Base-by-base conservation (phyloP, 2,329 filamentous ascomycete genomes). In the Exophiala sp. region DNA sequence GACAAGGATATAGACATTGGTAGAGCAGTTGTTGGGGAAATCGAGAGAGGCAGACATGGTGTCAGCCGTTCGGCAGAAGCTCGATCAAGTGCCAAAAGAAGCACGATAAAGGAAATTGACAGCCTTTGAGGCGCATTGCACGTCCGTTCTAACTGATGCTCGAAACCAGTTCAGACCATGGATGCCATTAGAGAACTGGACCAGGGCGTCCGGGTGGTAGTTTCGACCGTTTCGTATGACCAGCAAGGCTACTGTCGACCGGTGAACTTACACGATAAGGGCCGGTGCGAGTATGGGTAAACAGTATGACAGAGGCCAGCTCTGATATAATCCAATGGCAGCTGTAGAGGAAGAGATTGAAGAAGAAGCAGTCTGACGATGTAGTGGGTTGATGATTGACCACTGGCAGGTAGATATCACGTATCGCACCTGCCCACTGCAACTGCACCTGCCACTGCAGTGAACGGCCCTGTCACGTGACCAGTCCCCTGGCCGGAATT, bases 1-100 rank as follows among this genome's bases (percentile, higher is more conserved):
- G 43, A 59, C 57, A 42, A 61, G 53, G 14, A 56, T 51, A 23
- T 57, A 58, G 7, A 55, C 52, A 39, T 61, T 61, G 24, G 59
- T 61, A 3, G 50, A 43, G 40, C 54, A 56, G 27, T 55, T 58
- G 43, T 44, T 48, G 11, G 56, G 58, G 41, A 58, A 58, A 16
- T 60, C 58, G 18, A 54, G 13, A 13, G 48, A 13, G 16, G 55
- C 43, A 10, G 50, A 46, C 57, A 60, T 59, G 14, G 42, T 45
- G 42, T 59, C 50, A 60, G 37, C 57, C 57, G 53, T 59, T 58
- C 3, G 57, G 57, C 18, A 38, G 46, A 27, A 59, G 41, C 27
- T 56, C 37, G 23, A 54, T 46, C 22, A 48, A 27, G 41, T 51
- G 52, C 53, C 27, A 45, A 11, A 21, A 30, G 24, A 43, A 45